Evolutionary conservation across 805 yeast species (phyloP).

Genomic region (Cyberlindnera japonica): DNA sequence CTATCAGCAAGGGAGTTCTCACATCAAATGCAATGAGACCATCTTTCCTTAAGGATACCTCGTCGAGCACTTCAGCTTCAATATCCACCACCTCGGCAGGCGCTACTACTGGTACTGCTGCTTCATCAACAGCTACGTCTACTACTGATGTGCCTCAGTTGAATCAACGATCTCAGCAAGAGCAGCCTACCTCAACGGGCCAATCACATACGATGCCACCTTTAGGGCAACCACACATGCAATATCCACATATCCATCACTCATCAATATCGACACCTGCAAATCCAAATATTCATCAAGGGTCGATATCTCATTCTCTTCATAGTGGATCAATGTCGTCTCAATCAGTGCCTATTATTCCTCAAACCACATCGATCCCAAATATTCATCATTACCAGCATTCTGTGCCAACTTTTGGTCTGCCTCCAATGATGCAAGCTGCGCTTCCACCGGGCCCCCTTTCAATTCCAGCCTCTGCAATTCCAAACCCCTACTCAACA

Average conservation of each 20-base stretch:
- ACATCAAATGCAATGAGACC: slow-evolving; percentile 15
- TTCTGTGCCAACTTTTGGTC: slow-evolving; percentile 7
- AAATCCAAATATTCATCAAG: slow-evolving; percentile 2
- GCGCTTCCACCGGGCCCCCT: neutral
- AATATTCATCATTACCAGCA: slow-evolving; percentile 6
- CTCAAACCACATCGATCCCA: neutral
- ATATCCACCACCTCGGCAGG: slow-evolving; percentile 7
- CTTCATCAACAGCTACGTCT: neutral
- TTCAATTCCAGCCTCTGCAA: neutral
- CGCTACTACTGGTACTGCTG: neutral
- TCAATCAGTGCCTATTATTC: neutral
- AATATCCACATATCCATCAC: neutral
- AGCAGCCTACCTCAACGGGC: neutral
- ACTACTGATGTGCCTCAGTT: slow-evolving; percentile 2
- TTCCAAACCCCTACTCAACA: neutral
- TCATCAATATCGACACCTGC: neutral
- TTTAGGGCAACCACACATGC: too few species aligned
- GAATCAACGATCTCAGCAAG: slow-evolving; percentile 2
- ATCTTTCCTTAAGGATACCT: slow-evolving; percentile 9
- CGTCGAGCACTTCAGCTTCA: neutral
- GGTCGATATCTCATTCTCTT: neutral
- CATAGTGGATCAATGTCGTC: slow-evolving; percentile 4
- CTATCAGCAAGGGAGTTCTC: slow-evolving; percentile 23
- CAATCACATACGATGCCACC: neutral
- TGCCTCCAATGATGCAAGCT: slow-evolving; percentile 10